Conservation (phyloP, 768 basidiomycete genomes). For the Cystofilobasidium bisporidii region DNA sequence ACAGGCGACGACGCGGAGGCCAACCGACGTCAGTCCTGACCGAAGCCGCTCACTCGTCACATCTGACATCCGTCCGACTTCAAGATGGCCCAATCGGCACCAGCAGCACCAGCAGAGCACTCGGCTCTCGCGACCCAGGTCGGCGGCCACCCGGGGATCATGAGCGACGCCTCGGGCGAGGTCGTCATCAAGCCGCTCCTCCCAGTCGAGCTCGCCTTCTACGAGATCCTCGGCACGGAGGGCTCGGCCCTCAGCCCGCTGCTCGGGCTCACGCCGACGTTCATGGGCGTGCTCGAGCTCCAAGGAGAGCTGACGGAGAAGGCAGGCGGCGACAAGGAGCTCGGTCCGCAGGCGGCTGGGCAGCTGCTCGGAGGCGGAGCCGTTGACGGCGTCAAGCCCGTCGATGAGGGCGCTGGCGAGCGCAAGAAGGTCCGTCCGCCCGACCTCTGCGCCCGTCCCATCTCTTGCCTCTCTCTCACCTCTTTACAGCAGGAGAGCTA, state of each 20-base stretch:
- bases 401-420: slow-evolving; percentile 47
- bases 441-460: too few species aligned
- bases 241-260: slow-evolving; percentile 28
- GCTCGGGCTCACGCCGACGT: slow-evolving; percentile 57
- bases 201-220: slow-evolving; percentile 40
- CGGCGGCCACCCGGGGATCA: slow-evolving; percentile 38
- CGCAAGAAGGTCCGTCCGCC: slow-evolving; percentile 30
- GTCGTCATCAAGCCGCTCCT: slow-evolving; percentile 40
- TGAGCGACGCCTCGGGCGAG: slow-evolving; percentile 36
- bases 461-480: too few species aligned
- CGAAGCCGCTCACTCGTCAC: too few species aligned
- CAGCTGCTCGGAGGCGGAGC: slow-evolving; percentile 10
- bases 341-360: slow-evolving; percentile 27
- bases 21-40: background rate
- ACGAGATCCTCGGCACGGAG: slow-evolving; percentile 33
- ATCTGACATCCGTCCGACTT: too few species aligned
- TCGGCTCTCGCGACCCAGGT: slow-evolving; percentile 34
- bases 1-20: background rate
- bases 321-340: slow-evolving; percentile 4
- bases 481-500: too few species aligned
- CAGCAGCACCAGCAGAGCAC: slow-evolving; percentile 29
- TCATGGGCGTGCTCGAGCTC: slow-evolving; percentile 66
- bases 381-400: slow-evolving; percentile 32
- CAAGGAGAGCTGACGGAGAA: slow-evolving; percentile 50
- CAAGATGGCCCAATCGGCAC: too few species aligned